Evolutionary conservation across 2,329 filamentous ascomycete species (phyloP), one percentile per base, ranked within the genome.

Genomic region (Diaporthe ampelina): DNA sequence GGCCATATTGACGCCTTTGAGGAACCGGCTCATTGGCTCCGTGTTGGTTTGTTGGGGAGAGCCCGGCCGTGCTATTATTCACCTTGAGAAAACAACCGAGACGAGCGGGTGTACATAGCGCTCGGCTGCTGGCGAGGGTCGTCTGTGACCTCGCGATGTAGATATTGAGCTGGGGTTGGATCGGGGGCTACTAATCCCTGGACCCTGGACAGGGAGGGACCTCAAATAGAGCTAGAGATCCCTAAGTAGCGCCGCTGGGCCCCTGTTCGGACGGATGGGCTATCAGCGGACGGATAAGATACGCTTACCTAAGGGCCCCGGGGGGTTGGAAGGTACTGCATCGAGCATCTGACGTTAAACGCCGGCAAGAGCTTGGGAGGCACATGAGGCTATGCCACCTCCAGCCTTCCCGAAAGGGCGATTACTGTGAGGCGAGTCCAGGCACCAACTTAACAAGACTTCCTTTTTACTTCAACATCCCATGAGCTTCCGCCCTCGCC

Each of bases 1-100:
- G 72, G 85, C 80, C 84, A 85, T 86, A 35, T 48, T 77, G 72
- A 65, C 13, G 72, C 29, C 48, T 43, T 26, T 58, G 21, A 72
- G 35, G 32, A 69, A 26, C 11, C 65, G 67, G 72, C 68, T 75
- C 73, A 76, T 74, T 37, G 32, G 63, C 63, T 37, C 15, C 11
- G 61, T 52, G 11, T 15, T 24, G 61, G 10, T n/a, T 11, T 19
- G 54, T 61, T 54, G 24, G 26, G 37, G n/a, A 43, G 17, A 5
- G 10, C 19, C 19, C 9, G n/a, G 45, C 29, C 37, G 56, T 29
- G 10, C n/a, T 50, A 15, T 19, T 29, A n/a, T 32, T n/a, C 11
- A 32, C 15, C 13, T 35, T 35, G 2, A 11, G 40, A 37, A 15
- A 57, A 19, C 5, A 13, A 26, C 5, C 13, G 21, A 35, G 9